These are phyloP conservation scores for Cladosporium sp. DNA, from an alignment of 2,329 filamentous ascomycete species.

Conservation along the genomic window DNA sequence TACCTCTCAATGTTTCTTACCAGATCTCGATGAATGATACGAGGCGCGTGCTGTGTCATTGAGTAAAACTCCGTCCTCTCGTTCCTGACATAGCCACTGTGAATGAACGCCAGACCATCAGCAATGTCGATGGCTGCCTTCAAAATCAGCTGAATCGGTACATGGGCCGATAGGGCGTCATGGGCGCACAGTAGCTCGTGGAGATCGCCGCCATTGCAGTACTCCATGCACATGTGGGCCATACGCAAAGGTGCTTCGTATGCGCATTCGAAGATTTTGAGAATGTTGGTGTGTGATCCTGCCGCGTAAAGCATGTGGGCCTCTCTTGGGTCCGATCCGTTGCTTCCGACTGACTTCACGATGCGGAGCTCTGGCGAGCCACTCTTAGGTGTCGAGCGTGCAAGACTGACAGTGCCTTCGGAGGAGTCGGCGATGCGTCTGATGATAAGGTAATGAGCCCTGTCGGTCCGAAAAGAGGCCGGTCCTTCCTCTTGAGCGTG, in stretches of 20 bases:
- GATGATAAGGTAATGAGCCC: neutral
- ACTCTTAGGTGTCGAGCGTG: neutral
- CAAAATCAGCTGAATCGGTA: conserved; percentile 27
- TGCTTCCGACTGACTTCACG: neutral
- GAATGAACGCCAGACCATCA: conserved; percentile 32
- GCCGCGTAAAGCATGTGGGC: neutral
- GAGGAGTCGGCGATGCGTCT: neutral
- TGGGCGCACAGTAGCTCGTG: conserved; percentile 24
- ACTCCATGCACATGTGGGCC: conserved; percentile 22
- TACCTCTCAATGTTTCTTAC: neutral
- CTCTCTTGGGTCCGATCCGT: neutral
- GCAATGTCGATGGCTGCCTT: conserved; percentile 31
- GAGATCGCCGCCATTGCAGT: conserved; percentile 30
- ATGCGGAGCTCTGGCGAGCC: neutral
- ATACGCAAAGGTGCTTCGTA: neutral
- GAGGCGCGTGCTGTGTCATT: neutral
- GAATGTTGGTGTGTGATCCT: conserved; percentile 5
- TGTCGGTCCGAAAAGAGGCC: neutral
- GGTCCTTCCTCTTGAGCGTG: neutral
- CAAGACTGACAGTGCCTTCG: neutral
- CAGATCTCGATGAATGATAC: conserved; percentile 32
- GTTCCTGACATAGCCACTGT: conserved; percentile 25
- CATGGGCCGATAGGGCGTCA: neutral
- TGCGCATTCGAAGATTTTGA: conserved; percentile 4
- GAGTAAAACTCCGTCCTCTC: neutral